Evolutionary conservation across 148 eudicot genomes (phyloP).

Genomic region (Fagopyrum tataricum): DNA sequence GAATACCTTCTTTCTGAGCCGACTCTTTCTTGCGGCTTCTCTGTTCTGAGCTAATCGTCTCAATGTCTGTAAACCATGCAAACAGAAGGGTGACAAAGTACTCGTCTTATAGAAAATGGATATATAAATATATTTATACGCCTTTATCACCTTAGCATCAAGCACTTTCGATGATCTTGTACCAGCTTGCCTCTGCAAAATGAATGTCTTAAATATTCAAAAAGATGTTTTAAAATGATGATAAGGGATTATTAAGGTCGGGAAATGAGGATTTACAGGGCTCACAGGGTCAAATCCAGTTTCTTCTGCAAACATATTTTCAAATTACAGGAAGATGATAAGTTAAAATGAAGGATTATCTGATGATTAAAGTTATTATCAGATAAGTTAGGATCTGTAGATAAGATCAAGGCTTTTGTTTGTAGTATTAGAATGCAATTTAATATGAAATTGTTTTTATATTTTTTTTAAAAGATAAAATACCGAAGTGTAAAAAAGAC

Average conservation of each 20-base stretch:
- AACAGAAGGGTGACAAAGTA: neutral
- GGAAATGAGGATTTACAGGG: neutral
- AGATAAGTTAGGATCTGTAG: conserved; percentile 43
- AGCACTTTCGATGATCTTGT: conserved; percentile 65
- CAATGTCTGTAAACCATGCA: conserved; percentile 44
- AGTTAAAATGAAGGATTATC: no score
- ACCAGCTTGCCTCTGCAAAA: conserved; percentile 66
- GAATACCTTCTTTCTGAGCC: conserved; percentile 81
- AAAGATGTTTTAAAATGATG: neutral
- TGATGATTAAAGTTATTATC: neutral
- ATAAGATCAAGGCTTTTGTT: conserved; percentile 22
- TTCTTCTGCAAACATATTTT: conserved; percentile 20
- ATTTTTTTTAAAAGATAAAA: neutral
- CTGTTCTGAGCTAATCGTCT: conserved; percentile 98
- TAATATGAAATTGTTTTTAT: neutral
- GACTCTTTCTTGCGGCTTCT: conserved; percentile 97
- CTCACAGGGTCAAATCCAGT: conserved; percentile 16
- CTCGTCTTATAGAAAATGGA: neutral
- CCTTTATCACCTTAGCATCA: conserved; percentile 71
- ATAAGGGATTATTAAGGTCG: neutral
- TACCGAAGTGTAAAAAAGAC: conserved; percentile 9
- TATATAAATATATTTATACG: neutral
- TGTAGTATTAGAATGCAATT: neutral
- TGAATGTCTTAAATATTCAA: neutral
- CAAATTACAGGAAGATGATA: conserved; percentile 9